Evolutionary conservation across 352 stramenopile genomes (phyloP), one percentile per base, ranked within the genome.

Genomic region (Phytophthora megakarya): DNA sequence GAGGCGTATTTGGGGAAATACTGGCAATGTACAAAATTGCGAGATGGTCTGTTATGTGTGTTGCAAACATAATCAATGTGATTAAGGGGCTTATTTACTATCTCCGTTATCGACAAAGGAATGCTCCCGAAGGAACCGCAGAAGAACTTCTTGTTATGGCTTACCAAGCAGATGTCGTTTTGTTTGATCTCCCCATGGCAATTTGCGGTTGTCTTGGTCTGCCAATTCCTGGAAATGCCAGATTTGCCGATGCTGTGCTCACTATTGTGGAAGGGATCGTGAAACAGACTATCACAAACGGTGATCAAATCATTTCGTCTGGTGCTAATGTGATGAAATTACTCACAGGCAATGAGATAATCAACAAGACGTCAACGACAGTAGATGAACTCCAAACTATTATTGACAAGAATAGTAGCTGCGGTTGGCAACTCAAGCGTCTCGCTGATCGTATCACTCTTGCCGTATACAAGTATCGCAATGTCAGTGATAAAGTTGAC

Each of bases 131-230:
- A 59, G 76, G 70, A 57, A 71, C 73, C 6, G 58, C 78, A 13
- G 64, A 73, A n/a, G 58, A 88, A 56, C 23, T 85, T 35, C 16
- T 73, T 59, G 72, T 64, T 15, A 37, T 84, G 30, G 60, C 83
- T 5, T 61, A 60, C 50, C 76, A 86, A 65, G 75, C 66, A 10
- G 68, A 88, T 54, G 73, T 88, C 8, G 75, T 70, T 2, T 28
- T 83, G 3, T 61, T 71, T 26, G 79, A 88, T 28, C 30, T 86
- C 25, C 79, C 76, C 0, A 52, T 76, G 9, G 75, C 75, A 2
- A 72, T 85, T 12, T 56, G 63, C 16, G 84, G 65, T 9, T 86
- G 79, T 42, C 45, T 84, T 5, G 75, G 75, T 3, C 9, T 15
- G 18, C 45, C 45, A 21, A 10, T 9, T 10, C 45, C 45, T 51